A percentile compares a stretch with the other conserved stretches of the same genome.
phyloP scores from a whole-genome alignment of 495 filamentous ascomycete genomes.

The Annulohypoxylon moriforme region DNA sequence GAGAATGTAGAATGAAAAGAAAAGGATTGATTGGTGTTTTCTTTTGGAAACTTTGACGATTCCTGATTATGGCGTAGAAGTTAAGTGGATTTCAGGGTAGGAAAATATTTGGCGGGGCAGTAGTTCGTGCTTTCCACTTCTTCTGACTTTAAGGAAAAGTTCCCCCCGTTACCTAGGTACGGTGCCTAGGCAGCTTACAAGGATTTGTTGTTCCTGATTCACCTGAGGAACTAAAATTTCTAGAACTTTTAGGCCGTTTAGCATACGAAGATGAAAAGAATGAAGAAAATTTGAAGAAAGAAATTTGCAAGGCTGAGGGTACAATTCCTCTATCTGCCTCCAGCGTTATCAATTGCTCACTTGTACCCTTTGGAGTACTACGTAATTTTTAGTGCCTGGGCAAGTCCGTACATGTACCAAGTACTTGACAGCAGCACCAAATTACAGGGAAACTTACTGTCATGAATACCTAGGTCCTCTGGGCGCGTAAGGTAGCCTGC shows the following conservation, averaged over 20 bases:
- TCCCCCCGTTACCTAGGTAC: background rate
- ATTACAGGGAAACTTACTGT: background rate
- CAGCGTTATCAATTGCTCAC: background rate
- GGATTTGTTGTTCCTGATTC: background rate
- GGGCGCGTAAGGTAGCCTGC: background rate
- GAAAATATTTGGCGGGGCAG: constrained; percentile 50
- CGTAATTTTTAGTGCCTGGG: constrained; percentile 2
- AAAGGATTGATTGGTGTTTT: constrained; percentile 25
- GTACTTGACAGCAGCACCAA: no score
- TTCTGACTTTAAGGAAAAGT: background rate
- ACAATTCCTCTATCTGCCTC: background rate
- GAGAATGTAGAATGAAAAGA: constrained; percentile 6
- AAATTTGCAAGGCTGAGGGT: constrained; percentile 8
- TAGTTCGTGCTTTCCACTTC: constrained; percentile 5
- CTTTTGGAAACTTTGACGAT: constrained; percentile 13
- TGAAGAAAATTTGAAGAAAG: background rate
- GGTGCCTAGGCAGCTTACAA: background rate
- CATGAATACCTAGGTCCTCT: background rate
- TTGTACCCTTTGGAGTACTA: background rate
- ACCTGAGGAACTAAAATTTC: background rate
- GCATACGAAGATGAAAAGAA: background rate
- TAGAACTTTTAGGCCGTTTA: no score
- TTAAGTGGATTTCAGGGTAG: constrained; percentile 25
- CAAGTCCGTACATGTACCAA: background rate
- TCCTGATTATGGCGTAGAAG: constrained; percentile 25